Percentiles rank a stretch among this genome's conserved stretches.
These are phyloP conservation scores for Solanum peruvianum DNA, from an alignment of 257 asterid species.

Conservation along the genomic window DNA sequence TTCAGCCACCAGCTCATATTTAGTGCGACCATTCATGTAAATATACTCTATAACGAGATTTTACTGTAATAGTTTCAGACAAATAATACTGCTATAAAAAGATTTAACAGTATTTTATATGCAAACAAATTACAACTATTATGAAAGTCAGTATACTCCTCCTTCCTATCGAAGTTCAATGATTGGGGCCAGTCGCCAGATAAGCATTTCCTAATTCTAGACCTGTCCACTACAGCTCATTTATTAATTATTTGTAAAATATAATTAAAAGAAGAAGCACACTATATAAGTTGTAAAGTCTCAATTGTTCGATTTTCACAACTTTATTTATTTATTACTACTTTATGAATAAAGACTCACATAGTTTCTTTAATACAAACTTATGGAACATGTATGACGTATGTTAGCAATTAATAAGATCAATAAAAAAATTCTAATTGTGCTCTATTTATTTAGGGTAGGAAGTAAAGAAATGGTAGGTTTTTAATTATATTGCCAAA, in stretches of 20 bases:
- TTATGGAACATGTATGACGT: neutral
- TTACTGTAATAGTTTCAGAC: neutral
- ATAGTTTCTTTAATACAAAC: neutral
- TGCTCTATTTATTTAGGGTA: neutral
- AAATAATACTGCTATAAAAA: neutral
- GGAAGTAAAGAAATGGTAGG: neutral
- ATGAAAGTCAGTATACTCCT: neutral
- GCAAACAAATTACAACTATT: neutral
- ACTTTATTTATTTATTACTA: neutral
- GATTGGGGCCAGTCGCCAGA: neutral
- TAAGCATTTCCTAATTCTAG: neutral
- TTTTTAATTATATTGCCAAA: neutral
- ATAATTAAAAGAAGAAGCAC: neutral
- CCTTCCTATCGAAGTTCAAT: neutral
- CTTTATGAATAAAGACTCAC: neutral
- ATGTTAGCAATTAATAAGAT: neutral
- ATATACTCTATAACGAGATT: neutral
- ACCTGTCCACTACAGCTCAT: neutral
- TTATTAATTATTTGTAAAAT: neutral
- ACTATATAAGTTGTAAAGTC: neutral
- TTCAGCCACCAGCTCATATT: neutral
- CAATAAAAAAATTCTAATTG: neutral
- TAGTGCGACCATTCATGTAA: neutral
- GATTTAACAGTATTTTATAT: neutral
- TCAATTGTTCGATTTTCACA: neutral